Conservation (phyloP, 495 filamentous ascomycete species). For the Tuber aestivum region DNA sequence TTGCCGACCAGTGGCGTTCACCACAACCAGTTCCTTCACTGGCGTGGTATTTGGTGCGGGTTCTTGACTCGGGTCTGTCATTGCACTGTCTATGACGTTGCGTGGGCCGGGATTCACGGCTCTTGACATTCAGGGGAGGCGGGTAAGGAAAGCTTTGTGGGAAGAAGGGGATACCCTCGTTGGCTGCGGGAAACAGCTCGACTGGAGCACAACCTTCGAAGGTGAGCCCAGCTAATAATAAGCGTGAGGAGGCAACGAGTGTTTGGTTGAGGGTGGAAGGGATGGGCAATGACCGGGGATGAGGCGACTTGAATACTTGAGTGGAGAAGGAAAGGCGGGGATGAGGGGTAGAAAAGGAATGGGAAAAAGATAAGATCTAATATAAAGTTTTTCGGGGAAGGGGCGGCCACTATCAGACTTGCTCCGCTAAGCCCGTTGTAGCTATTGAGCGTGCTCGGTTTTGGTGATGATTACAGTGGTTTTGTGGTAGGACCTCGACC, state of each 20-base stretch:
- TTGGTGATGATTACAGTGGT: background rate
- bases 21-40: slow-evolving; percentile 76
- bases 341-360: slow-evolving; percentile 31
- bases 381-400: slow-evolving; percentile 23
- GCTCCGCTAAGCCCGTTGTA: background rate
- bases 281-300: background rate
- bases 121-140: slow-evolving; percentile 32
- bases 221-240: slow-evolving; percentile 20
- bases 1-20: slow-evolving; percentile 89
- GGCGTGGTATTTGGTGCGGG: slow-evolving; percentile 46
- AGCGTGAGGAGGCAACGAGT: slow-evolving; percentile 2
- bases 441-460: background rate
- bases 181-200: background rate
- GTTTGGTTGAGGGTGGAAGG: slow-evolving; percentile 3
- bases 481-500: background rate
- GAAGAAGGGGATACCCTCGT: background rate
- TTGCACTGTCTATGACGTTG: slow-evolving; percentile 18
- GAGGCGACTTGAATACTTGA: slow-evolving; percentile 15
- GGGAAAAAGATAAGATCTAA: slow-evolving; percentile 36
- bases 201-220: background rate
- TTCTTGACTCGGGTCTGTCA: slow-evolving; percentile 34
- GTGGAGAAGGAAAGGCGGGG: slow-evolving; percentile 36
- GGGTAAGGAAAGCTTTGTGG: background rate
- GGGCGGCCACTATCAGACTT: slow-evolving; percentile 23
- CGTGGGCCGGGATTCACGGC: slow-evolving; percentile 29